Conservation (phyloP, 2,329 filamentous ascomycete species). For the Ophiocordyceps robertsii region DNA sequence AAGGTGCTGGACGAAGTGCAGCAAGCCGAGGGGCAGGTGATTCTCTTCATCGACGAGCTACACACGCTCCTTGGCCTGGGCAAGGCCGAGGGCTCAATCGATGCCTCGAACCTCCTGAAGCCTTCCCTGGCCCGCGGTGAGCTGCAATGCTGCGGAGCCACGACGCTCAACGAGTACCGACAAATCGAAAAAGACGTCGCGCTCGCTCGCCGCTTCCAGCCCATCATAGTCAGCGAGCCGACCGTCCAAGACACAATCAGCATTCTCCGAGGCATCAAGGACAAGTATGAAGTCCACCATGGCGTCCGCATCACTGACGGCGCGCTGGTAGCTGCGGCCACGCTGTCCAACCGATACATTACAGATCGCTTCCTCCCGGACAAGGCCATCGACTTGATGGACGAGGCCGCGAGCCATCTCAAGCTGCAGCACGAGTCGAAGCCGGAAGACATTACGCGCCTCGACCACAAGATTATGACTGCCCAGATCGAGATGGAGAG, state of each 20-base stretch:
- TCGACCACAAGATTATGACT: conserved; percentile 93
- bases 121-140: conserved; percentile 87
- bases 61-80: conserved; percentile 85
- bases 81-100: conserved; percentile 91
- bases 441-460: conserved; percentile 80
- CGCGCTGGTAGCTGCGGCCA: conserved; percentile 80
- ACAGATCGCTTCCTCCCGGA: conserved; percentile 92
- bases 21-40: conserved; percentile 76
- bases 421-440: conserved; percentile 94
- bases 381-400: conserved; percentile 93
- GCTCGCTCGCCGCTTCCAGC: conserved; percentile 82
- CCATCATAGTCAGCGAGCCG: conserved; percentile 86
- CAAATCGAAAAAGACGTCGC: conserved; percentile 94
- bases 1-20: conserved; percentile 84
- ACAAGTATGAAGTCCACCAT: conserved; percentile 94
- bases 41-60: conserved; percentile 89
- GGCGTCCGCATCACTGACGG: conserved; percentile 90
- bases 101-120: conserved; percentile 89
- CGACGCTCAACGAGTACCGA: conserved; percentile 84
- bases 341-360: conserved; percentile 90
- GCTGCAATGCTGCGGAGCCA: conserved; percentile 89
- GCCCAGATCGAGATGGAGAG: conserved; percentile 96
- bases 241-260: conserved; percentile 87
- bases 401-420: conserved; percentile 84
- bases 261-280: conserved; percentile 91